Conservation (phyloP, 306 rosid genomes). For the Boehmeria nivea region DNA sequence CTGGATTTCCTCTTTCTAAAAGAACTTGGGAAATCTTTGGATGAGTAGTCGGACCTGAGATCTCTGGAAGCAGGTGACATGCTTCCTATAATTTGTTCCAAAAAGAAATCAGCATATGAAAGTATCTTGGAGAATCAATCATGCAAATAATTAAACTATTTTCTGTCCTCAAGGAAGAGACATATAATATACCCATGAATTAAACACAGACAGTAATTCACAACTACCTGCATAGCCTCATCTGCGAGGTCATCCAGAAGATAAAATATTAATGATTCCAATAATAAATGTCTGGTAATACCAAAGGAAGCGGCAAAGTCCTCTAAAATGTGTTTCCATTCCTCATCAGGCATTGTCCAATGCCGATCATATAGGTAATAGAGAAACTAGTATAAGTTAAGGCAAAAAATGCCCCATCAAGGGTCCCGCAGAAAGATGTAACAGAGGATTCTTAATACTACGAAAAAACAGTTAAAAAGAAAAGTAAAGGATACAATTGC, state of each 20-base stretch:
- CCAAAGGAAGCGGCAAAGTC: slow-evolving; percentile 82
- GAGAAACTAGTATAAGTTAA: slow-evolving; percentile 65
- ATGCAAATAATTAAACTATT: too few species aligned
- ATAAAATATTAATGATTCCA: slow-evolving; percentile 75
- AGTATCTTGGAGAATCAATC: not conserved
- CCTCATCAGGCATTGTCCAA: slow-evolving; percentile 79
- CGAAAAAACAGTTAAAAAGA: slow-evolving; percentile 12
- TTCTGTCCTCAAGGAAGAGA: slow-evolving; percentile 6
- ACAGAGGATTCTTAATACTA: slow-evolving; percentile 4
- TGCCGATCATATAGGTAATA: slow-evolving; percentile 90
- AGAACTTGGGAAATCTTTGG: slow-evolving; percentile 95
- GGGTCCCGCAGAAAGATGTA: slow-evolving; percentile 8
- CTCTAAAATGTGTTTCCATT: slow-evolving; percentile 71
- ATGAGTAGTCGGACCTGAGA: slow-evolving; percentile 75
- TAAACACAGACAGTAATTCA: too few species aligned
- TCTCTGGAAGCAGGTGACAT: slow-evolving; percentile 78
- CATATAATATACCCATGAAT: too few species aligned
- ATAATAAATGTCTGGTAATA: slow-evolving; percentile 63
- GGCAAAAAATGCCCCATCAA: slow-evolving; percentile 18
- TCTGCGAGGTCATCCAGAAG: slow-evolving; percentile 83
- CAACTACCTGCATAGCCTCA: slow-evolving; percentile 66
- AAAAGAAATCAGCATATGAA: not conserved
- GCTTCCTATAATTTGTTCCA: slow-evolving; percentile 57
- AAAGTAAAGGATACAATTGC: slow-evolving; percentile 97
- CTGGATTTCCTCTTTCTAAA: slow-evolving; percentile 81